phyloP scores from a whole-genome alignment of 805 yeast genomes.

The Candida xiaguanensis region DNA sequence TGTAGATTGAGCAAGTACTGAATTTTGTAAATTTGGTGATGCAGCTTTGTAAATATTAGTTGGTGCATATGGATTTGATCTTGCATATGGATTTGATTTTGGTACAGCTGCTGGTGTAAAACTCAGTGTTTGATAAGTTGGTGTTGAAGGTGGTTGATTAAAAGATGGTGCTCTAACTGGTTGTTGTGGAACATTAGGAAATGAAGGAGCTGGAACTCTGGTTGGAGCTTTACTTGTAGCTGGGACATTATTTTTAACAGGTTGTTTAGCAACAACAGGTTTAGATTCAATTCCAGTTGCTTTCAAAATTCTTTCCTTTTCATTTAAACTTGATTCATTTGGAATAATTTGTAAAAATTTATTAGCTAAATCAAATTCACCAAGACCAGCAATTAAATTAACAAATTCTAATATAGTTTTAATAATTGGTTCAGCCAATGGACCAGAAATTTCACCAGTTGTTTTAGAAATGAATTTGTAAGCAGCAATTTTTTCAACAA shows the following conservation, averaged over 20 bases:
- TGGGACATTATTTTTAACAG: conserved; percentile 7
- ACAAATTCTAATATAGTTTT: conserved; percentile 78
- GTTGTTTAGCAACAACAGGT: neutral
- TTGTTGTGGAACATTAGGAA: conserved; percentile 2
- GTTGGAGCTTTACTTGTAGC: conserved; percentile 9
- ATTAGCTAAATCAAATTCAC: conserved; percentile 78
- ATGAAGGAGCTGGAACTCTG: neutral
- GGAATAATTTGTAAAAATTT: conserved; percentile 71
- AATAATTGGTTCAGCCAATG: conserved; percentile 48
- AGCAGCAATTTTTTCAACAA: conserved; percentile 79
- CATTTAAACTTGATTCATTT: conserved; percentile 63
- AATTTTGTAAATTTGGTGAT: conserved; percentile 13
- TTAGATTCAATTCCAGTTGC: conserved; percentile 46
- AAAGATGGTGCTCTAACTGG: conserved; percentile 5
- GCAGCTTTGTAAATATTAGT: conserved; percentile 20
- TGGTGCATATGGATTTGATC: conserved; percentile 23
- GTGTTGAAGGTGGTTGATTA: conserved; percentile 12
- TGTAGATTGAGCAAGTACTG: neutral
- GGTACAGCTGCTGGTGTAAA: conserved; percentile 12
- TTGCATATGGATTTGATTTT: conserved; percentile 31
- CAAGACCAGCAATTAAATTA: conserved; percentile 72
- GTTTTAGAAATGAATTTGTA: conserved; percentile 52
- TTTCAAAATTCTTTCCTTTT: conserved; percentile 72
- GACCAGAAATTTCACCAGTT: conserved; percentile 34
- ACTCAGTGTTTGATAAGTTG: conserved; percentile 11